Evolutionary conservation across 2,329 filamentous ascomycete species (phyloP).

Genomic region (Kalaharituber pfeilii): DNA sequence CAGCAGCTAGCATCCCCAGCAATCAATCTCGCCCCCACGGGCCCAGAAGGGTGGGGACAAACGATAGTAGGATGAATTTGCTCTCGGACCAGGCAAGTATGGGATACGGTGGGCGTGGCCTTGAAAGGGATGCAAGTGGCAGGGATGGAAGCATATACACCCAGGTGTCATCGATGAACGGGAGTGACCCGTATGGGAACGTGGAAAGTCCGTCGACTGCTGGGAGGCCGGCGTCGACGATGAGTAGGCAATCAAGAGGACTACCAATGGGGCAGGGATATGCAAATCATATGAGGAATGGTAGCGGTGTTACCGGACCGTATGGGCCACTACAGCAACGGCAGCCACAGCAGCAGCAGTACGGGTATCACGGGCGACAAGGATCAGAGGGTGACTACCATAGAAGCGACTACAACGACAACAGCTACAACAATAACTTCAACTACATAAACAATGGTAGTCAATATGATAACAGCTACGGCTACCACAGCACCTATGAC

Average conservation of each 20-base stretch:
- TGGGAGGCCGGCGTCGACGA: background rate
- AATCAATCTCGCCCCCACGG: background rate
- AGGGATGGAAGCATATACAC: background rate
- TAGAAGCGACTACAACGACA: background rate
- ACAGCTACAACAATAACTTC: background rate
- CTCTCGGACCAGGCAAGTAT: background rate
- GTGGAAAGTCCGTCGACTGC: background rate
- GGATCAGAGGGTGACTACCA: background rate
- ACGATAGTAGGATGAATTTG: background rate
- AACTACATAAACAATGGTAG: background rate
- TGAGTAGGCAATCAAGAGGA: background rate
- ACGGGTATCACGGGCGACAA: background rate
- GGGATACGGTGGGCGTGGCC: background rate
- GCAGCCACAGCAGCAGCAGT: background rate
- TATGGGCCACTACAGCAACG: background rate
- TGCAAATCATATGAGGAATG: background rate
- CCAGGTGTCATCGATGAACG: background rate
- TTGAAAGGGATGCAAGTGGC: background rate
- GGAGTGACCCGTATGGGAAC: background rate
- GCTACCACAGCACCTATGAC: background rate
- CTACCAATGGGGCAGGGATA: background rate
- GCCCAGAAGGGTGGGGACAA: background rate
- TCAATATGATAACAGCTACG: background rate
- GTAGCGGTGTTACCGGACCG: background rate
- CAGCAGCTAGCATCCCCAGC: background rate